Conservation (phyloP, 2,329 filamentous ascomycete species). For the Lasiodiplodia hormozganensis region DNA sequence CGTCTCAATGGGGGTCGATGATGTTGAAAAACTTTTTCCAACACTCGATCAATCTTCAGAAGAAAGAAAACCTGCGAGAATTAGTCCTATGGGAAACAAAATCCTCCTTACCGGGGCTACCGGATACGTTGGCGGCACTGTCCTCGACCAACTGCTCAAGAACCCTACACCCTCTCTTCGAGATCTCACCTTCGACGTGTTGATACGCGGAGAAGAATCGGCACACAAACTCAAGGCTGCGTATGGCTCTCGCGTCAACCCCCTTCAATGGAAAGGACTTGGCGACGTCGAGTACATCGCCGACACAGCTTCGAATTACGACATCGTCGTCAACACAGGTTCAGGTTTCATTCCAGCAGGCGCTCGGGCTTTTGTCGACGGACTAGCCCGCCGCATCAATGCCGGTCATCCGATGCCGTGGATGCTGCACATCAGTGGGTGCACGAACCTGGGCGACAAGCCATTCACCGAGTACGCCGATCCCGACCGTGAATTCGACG, state of each 20-base stretch:
- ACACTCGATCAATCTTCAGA: neutral
- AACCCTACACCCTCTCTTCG: neutral
- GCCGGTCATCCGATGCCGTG: slow-evolving; percentile 8
- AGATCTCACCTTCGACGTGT: neutral
- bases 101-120: slow-evolving; percentile 32
- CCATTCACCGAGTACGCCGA: slow-evolving; percentile 28
- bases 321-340: slow-evolving; percentile 34
- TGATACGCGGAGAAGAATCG: neutral
- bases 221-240: neutral
- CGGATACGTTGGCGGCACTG: slow-evolving; percentile 31
- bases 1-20: no score
- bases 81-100: slow-evolving; percentile 12
- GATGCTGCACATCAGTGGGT: slow-evolving; percentile 34
- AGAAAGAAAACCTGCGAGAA: neutral
- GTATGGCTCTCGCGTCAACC: slow-evolving; percentile 5
- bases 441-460: slow-evolving; percentile 32
- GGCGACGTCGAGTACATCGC: slow-evolving; percentile 31
- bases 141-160: slow-evolving; percentile 29
- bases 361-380: slow-evolving; percentile 31
- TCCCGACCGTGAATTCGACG: slow-evolving; percentile 33
- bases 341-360: slow-evolving; percentile 33
- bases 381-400: slow-evolving; percentile 26
- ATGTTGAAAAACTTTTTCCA: neutral
- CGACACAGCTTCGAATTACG: slow-evolving; percentile 33
- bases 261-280: slow-evolving; percentile 3